phyloP scores from a whole-genome alignment of 106 monocot genomes.

The Apostasia shenzhenica region DNA sequence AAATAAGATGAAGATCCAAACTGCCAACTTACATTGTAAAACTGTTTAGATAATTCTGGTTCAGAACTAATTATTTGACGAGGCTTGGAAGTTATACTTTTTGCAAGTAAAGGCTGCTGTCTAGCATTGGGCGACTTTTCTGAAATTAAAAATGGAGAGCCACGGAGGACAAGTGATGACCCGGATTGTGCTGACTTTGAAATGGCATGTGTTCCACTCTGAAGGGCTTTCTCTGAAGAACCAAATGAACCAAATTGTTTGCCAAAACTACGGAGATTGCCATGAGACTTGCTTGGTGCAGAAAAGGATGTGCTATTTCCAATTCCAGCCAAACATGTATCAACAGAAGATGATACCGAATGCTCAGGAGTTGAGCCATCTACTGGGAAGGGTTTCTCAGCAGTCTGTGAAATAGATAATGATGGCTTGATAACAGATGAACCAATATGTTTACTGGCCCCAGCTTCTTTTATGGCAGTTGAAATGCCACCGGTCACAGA shows the following conservation, averaged over 20 bases:
- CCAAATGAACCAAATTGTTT: constrained; percentile 14
- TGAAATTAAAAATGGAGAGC: constrained; percentile 3
- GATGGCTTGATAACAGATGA: constrained; percentile 13
- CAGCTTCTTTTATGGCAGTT: neutral
- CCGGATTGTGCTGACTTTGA: constrained; percentile 15
- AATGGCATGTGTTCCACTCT: constrained; percentile 4
- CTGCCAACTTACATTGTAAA: constrained; percentile 61
- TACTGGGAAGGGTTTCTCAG: constrained; percentile 9
- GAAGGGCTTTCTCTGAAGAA: constrained; percentile 11
- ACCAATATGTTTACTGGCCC: neutral
- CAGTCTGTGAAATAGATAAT: constrained; percentile 13
- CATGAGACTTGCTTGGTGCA: constrained; percentile 11
- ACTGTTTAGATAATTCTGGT: constrained; percentile 48
- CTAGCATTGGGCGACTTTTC: constrained; percentile 12
- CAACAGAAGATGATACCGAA: constrained; percentile 15
- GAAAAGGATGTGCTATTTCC: constrained; percentile 8
- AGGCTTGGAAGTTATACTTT: constrained; percentile 21
- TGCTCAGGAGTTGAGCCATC: constrained; percentile 14
- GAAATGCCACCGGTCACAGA: neutral
- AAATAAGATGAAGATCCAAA: constrained; percentile 5
- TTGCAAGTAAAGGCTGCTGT: constrained; percentile 13
- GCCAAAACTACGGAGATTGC: constrained; percentile 3
- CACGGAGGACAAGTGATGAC: constrained; percentile 11
- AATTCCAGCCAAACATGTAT: neutral
- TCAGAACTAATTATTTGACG: constrained; percentile 34